Evolutionary conservation across 2,329 filamentous ascomycete species (phyloP).

Genomic region (Graphium sp.): DNA sequence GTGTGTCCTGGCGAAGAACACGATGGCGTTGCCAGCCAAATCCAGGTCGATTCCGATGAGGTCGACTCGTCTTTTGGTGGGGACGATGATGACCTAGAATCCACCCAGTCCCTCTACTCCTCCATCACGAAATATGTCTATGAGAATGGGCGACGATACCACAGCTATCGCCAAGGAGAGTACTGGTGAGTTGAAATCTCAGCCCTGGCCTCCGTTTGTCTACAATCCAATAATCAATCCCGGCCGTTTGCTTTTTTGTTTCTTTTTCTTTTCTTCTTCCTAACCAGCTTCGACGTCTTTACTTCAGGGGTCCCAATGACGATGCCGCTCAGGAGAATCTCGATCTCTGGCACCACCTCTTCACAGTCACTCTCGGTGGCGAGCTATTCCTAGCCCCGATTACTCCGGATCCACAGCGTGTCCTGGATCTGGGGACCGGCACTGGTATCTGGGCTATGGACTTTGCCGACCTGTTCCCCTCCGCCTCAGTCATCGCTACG

Average conservation of each 20-base stretch:
- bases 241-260: no score
- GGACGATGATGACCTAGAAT: background rate
- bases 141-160: constrained; percentile 30
- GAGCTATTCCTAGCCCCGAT: constrained; percentile 35
- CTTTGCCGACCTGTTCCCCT: constrained; percentile 28
- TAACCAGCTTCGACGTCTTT: no score
- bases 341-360: constrained; percentile 19
- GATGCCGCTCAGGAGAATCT: constrained; percentile 19
- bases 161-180: constrained; percentile 25
- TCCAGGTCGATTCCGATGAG: no score
- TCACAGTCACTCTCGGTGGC: constrained; percentile 12
- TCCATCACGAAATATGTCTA: constrained; percentile 25
- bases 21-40: no score
- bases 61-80: constrained; percentile 1
- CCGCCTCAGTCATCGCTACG: constrained; percentile 22
- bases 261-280: no score
- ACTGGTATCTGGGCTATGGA: constrained; percentile 45
- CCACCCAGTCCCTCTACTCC: constrained; percentile 17
- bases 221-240: no score
- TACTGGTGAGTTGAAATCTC: no score
- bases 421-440: constrained; percentile 42
- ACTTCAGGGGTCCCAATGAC: no score
- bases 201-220: no score
- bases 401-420: constrained; percentile 24
- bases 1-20: no score